phyloP scores from a whole-genome alignment of 306 rosid species.

The Trifolium repens region DNA sequence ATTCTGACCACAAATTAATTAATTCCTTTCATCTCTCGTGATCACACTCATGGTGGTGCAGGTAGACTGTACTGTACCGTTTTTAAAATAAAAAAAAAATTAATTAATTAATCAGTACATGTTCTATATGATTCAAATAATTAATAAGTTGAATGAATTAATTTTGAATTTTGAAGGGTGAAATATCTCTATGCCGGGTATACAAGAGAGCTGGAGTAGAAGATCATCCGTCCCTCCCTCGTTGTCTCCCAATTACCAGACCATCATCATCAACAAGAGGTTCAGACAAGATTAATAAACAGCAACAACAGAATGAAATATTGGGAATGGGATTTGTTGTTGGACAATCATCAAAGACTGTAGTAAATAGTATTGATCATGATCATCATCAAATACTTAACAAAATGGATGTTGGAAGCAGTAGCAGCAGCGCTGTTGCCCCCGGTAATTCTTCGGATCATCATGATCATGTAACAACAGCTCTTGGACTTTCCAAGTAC shows the following conservation, averaged over 20 bases:
- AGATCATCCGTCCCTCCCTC: conserved; percentile 91
- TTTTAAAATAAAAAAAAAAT: background rate
- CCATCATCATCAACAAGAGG: conserved; percentile 41
- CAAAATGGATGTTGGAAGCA: background rate
- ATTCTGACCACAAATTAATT: conserved; percentile 30
- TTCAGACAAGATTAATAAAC: background rate
- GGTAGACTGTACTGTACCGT: background rate
- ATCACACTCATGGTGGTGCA: background rate
- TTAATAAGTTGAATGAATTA: background rate
- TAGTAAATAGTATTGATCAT: background rate
- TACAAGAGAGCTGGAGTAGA: conserved; percentile 98
- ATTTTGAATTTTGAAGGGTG: conserved; percentile 55
- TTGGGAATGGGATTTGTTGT: conserved; percentile 4
- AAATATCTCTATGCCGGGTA: conserved; percentile 93
- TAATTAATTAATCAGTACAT: background rate
- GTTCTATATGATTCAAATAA: background rate
- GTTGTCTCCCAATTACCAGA: conserved; percentile 62
- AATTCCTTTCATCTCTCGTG: conserved; percentile 37
- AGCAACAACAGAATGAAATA: background rate
- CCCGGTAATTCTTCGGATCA: background rate
- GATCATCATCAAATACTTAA: background rate
- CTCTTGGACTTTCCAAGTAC: conserved; percentile 72
- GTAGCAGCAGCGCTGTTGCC: no score
- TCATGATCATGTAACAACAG: conserved; percentile 38
- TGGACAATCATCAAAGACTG: background rate